These are phyloP conservation scores for Secale cereale DNA, from an alignment of 176 grass and related monocot genomes.

Conservation along the genomic window DNA sequence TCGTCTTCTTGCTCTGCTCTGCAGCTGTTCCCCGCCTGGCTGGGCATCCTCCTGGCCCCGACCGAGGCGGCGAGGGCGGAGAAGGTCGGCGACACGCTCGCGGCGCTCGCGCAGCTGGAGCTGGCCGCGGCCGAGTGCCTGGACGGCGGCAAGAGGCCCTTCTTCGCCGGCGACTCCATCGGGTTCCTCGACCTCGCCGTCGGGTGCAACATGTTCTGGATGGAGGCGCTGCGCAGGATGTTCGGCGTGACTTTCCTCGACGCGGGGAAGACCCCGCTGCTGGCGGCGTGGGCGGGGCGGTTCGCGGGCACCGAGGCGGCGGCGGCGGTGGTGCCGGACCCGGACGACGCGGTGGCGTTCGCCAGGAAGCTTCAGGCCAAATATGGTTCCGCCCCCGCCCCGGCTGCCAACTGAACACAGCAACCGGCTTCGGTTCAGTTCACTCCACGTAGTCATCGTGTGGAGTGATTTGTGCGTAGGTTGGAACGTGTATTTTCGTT, in stretches of 20 bases:
- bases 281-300: not conserved
- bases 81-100: not conserved
- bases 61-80: conserved; percentile 26
- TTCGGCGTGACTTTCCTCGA: not conserved
- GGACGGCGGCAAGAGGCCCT: not conserved
- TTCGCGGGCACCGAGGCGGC: not conserved
- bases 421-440: too few species aligned
- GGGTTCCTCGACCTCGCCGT: conserved; percentile 8
- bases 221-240: not conserved
- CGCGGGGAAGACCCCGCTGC: not conserved
- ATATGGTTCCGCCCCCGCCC: not conserved
- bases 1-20: not conserved
- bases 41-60: not conserved
- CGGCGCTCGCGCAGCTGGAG: conserved; percentile 1
- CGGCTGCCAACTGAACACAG: not conserved
- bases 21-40: not conserved
- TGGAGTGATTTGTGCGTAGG: too few species aligned
- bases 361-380: not conserved
- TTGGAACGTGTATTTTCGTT: too few species aligned
- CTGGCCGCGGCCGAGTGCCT: conserved; percentile 18
- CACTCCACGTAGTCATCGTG: too few species aligned
- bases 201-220: not conserved
- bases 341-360: not conserved
- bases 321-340: not conserved
- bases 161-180: conserved; percentile 22